These are phyloP conservation scores for Syzygium aqueum DNA, from an alignment of 345 rosid genomes.

Conservation along the genomic window DNA sequence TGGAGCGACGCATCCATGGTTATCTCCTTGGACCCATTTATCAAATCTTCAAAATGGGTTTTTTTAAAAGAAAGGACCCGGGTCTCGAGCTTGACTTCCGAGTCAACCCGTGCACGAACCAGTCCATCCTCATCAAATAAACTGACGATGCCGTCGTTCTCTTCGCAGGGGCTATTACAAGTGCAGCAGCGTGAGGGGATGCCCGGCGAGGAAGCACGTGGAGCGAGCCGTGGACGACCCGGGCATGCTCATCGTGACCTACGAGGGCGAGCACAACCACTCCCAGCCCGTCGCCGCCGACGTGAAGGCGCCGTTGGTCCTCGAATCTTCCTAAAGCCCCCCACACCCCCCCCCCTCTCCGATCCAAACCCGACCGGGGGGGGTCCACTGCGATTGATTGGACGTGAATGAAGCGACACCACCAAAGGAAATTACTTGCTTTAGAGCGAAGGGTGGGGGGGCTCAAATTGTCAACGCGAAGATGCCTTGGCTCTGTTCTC, in stretches of 20 bases:
- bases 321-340: constrained; percentile 39
- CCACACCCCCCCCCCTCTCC: neutral
- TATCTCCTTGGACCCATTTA: neutral
- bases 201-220: constrained; percentile 94
- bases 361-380: neutral
- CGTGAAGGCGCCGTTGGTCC: constrained; percentile 24
- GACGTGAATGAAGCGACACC: neutral
- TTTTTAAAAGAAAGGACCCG: neutral
- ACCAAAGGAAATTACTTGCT: neutral
- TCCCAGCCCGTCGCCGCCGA: constrained; percentile 20
- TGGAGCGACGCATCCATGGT: neutral
- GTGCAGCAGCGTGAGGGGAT: constrained; percentile 82
- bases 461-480: neutral
- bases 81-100: neutral
- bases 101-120: neutral
- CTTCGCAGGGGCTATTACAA: constrained; percentile 76
- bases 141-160: neutral
- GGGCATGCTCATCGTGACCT: constrained; percentile 72
- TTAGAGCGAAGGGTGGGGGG: neutral
- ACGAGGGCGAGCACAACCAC: constrained; percentile 85
- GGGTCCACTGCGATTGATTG: neutral
- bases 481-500: constrained; percentile 6
- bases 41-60: neutral
- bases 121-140: neutral
- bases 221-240: constrained; percentile 78